Conservation (phyloP, 495 filamentous ascomycete species). For the Penicillium dipodomyicola region DNA sequence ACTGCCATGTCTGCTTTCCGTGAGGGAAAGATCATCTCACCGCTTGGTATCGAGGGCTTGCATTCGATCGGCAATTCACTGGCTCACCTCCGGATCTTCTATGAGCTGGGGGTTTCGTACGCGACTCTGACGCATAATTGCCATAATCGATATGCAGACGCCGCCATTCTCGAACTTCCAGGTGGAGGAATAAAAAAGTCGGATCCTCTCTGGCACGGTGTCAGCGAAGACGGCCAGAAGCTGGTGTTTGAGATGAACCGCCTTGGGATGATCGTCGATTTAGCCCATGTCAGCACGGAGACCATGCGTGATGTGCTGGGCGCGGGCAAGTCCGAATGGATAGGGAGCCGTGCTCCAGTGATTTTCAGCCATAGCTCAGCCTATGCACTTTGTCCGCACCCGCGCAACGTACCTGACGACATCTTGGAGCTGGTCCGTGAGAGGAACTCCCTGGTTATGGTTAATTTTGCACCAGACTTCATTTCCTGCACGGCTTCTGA, state of each 20-base stretch:
- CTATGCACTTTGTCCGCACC: slow-evolving; percentile 52
- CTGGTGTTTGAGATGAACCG: slow-evolving; percentile 61
- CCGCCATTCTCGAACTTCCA: slow-evolving; percentile 59
- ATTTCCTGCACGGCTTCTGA: slow-evolving; percentile 57
- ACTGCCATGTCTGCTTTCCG: slow-evolving; percentile 60
- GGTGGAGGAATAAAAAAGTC: slow-evolving; percentile 46
- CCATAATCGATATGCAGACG: slow-evolving; percentile 85
- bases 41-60: slow-evolving; percentile 84
- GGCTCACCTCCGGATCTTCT: slow-evolving; percentile 69
- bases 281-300: slow-evolving; percentile 53
- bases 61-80: slow-evolving; percentile 92
- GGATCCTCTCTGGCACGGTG: slow-evolving; percentile 53
- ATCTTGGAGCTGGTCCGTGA: slow-evolving; percentile 53
- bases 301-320: slow-evolving; percentile 58
- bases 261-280: slow-evolving; percentile 51
- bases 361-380: slow-evolving; percentile 59
- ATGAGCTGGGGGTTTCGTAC: slow-evolving; percentile 83
- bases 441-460: slow-evolving; percentile 59
- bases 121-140: slow-evolving; percentile 92
- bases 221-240: slow-evolving; percentile 64
- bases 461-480: slow-evolving; percentile 70
- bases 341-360: slow-evolving; percentile 49
- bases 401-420: slow-evolving; percentile 60
- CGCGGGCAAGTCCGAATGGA: slow-evolving; percentile 41
- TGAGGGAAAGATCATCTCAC: slow-evolving; percentile 60